These are phyloP conservation scores for Cladosporium velox DNA, from an alignment of 2,329 filamentous ascomycete species.

Conservation along the genomic window DNA sequence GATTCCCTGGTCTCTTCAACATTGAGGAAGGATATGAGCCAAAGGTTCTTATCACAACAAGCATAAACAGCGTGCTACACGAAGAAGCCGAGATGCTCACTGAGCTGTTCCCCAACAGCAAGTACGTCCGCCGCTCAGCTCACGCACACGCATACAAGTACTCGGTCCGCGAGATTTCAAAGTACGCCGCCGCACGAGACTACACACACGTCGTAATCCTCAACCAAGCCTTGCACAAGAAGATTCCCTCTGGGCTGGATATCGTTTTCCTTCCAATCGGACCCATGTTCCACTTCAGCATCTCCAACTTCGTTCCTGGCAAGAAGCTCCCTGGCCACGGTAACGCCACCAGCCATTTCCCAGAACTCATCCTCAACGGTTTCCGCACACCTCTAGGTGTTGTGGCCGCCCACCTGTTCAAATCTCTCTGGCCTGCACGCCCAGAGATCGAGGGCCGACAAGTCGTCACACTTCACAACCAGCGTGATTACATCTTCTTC, in stretches of 20 bases:
- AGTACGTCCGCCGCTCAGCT: slow-evolving; percentile 80
- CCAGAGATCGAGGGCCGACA: slow-evolving; percentile 86
- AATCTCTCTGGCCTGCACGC: slow-evolving; percentile 73
- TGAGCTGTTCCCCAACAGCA: slow-evolving; percentile 75
- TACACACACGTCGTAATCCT: slow-evolving; percentile 84
- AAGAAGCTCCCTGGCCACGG: slow-evolving; percentile 86
- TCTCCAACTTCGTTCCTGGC: slow-evolving; percentile 87
- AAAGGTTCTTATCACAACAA: slow-evolving; percentile 90
- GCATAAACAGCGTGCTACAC: slow-evolving; percentile 85
- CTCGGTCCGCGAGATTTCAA: slow-evolving; percentile 84
- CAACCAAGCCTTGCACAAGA: slow-evolving; percentile 76
- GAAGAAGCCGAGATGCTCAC: slow-evolving; percentile 76
- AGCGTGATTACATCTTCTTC: slow-evolving; percentile 94
- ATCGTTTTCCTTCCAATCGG: slow-evolving; percentile 81
- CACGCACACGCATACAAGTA: slow-evolving; percentile 89
- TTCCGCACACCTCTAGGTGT: slow-evolving; percentile 92
- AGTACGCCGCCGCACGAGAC: slow-evolving; percentile 77
- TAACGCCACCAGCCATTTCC: slow-evolving; percentile 85
- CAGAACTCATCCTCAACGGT: slow-evolving; percentile 87
- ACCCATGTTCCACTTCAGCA: slow-evolving; percentile 89
- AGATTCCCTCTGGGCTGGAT: slow-evolving; percentile 78
- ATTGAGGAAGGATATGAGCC: slow-evolving; percentile 58
- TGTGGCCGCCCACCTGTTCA: slow-evolving; percentile 82
- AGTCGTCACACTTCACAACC: slow-evolving; percentile 90
- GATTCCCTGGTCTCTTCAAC: slow-evolving; percentile 63